Conservation (phyloP, 345 rosid genomes). For the Crucihimalaya himalaica region DNA sequence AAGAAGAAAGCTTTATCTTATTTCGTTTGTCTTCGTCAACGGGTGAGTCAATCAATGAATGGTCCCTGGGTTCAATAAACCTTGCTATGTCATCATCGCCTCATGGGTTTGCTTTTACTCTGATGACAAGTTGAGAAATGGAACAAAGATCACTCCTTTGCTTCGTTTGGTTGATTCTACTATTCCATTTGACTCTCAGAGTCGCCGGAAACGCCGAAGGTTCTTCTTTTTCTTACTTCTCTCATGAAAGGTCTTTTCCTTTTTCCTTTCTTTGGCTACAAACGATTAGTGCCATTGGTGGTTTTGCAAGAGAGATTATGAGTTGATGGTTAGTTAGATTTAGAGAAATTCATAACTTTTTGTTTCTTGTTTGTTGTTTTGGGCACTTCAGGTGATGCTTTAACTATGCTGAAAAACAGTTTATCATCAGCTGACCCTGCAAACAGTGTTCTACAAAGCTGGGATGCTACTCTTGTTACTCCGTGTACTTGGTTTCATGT, state of each 20-base stretch:
- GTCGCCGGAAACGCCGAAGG: slow-evolving; percentile 69
- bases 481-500: slow-evolving; percentile 92
- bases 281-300: not conserved
- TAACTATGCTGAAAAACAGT: slow-evolving; percentile 57
- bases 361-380: not conserved
- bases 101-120: slow-evolving; percentile 7
- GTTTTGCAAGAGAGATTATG: not conserved
- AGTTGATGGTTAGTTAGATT: not conserved
- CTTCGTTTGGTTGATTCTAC: slow-evolving; percentile 43
- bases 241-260: not conserved
- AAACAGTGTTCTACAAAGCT: slow-evolving; percentile 68
- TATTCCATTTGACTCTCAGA: slow-evolving; percentile 42
- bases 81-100: not conserved
- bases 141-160: slow-evolving; percentile 37
- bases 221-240: not conserved
- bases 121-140: slow-evolving; percentile 17
- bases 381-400: slow-evolving; percentile 61
- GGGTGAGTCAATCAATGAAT: not conserved
- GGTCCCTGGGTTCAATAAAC: not conserved
- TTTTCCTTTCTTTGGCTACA: not conserved
- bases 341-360: not conserved
- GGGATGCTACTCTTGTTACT: slow-evolving; percentile 76
- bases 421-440: slow-evolving; percentile 51
- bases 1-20: not conserved
- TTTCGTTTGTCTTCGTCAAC: slow-evolving; percentile 5